Percentiles rank a stretch among this genome's conserved stretches.
Evolutionary conservation across 805 yeast species (phyloP).

Genomic region (Kazachstania africana): DNA sequence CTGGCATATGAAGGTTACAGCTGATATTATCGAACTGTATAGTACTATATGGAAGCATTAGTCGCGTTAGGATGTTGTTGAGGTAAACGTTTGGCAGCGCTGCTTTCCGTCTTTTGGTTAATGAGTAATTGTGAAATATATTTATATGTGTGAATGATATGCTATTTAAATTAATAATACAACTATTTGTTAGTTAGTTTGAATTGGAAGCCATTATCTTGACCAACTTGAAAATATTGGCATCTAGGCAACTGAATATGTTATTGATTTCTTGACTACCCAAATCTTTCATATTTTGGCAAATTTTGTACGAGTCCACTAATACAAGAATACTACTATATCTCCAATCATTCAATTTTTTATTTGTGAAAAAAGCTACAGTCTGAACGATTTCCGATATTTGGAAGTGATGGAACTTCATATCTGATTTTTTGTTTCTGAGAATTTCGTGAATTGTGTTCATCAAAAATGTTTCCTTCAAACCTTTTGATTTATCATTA

Average conservation of each 20-base stretch:
- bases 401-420: slow-evolving; percentile 5
- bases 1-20: too few species aligned
- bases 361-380: slow-evolving; percentile 9
- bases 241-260: slow-evolving; percentile 4
- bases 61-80: too few species aligned
- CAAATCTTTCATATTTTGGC: neutral
- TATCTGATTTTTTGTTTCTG: slow-evolving; percentile 1
- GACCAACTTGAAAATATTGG: slow-evolving; percentile 2
- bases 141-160: too few species aligned
- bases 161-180: too few species aligned
- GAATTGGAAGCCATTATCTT: slow-evolving; percentile 1
- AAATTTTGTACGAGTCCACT: slow-evolving; percentile 4
- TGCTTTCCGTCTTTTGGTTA: too few species aligned
- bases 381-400: slow-evolving; percentile 17
- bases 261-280: slow-evolving; percentile 1
- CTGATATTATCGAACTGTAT: too few species aligned
- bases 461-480: slow-evolving; percentile 11
- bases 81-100: too few species aligned
- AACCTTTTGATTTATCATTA: slow-evolving; percentile 2
- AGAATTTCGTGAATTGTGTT: slow-evolving; percentile 8
- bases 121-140: too few species aligned
- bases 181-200: too few species aligned
- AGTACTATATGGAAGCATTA: too few species aligned
- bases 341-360: slow-evolving; percentile 12
- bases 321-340: slow-evolving; percentile 11